These are phyloP conservation scores for Petunia secreta DNA, from an alignment of 257 asterid genomes.

Conservation along the genomic window DNA sequence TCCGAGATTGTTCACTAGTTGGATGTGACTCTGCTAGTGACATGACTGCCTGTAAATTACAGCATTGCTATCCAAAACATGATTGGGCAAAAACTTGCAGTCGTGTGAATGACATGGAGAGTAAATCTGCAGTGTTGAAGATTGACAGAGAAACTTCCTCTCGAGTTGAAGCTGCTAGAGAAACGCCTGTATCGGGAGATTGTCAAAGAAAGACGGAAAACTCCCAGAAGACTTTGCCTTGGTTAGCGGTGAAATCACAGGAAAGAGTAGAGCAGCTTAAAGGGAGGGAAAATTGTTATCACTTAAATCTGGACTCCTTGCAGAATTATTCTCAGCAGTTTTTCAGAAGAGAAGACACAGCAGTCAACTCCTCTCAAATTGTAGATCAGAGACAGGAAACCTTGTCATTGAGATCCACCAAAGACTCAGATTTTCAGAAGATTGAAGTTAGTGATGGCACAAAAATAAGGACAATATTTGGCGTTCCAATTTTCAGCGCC, in stretches of 20 bases:
- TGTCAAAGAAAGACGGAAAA: conserved; percentile 32
- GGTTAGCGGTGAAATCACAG: conserved; percentile 51
- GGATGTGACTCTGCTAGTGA: conserved; percentile 13
- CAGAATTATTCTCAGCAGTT: conserved; percentile 55
- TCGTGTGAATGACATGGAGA: conserved; percentile 27
- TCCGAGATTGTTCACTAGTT: conserved; percentile 34
- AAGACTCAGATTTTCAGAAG: conserved; percentile 22
- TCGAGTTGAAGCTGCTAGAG: conserved; percentile 27
- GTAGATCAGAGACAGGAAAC: conserved; percentile 39
- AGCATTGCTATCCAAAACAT: conserved; percentile 18
- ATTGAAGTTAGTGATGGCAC: conserved; percentile 26
- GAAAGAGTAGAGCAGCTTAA: conserved; percentile 36
- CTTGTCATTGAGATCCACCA: conserved; percentile 18
- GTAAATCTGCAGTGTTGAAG: conserved; percentile 27
- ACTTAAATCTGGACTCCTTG: conserved; percentile 73
- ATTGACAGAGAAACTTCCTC: conserved; percentile 28
- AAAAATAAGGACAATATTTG: conserved; percentile 29
- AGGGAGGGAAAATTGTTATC: conserved; percentile 42
- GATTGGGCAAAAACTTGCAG: conserved; percentile 29
- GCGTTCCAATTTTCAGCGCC: conserved; percentile 33
- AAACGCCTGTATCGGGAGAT: conserved; percentile 27
- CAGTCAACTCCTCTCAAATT: conserved; percentile 33
- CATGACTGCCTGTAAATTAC: background rate
- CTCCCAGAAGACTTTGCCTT: conserved; percentile 39
- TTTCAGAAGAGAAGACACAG: conserved; percentile 44